Evolutionary conservation across 163 green algal species (phyloP).

Genomic region (Chlorella variabilis): DNA sequence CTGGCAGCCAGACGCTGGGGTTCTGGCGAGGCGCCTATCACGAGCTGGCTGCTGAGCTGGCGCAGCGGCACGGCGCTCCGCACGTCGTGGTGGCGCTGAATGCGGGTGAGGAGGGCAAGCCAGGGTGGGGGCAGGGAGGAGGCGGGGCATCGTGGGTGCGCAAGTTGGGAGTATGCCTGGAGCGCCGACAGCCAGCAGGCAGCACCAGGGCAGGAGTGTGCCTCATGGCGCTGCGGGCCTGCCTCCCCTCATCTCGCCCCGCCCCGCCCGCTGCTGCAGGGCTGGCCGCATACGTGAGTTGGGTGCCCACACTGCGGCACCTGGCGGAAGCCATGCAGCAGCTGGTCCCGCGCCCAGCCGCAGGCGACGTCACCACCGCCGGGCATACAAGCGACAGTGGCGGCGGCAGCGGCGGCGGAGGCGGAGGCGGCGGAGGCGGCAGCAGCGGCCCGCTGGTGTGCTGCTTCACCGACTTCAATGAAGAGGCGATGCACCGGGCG

Average conservation of each 20-base stretch:
- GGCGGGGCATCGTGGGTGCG: too few relatives aligned
- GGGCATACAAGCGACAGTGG: background rate
- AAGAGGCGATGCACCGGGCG: conserved; percentile 18
- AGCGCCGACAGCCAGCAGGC: too few relatives aligned
- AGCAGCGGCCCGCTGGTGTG: background rate
- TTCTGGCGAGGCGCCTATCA: conserved; percentile 21
- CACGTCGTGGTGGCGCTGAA: conserved; percentile 25
- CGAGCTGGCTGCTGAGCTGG: conserved; percentile 29
- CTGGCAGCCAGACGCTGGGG: background rate
- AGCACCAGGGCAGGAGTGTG: too few relatives aligned
- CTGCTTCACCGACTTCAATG: conserved; percentile 32
- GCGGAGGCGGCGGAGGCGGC: too few relatives aligned
- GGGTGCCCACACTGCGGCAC: conserved; percentile 24
- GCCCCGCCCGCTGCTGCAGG: conserved; percentile 10
- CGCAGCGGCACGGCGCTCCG: background rate
- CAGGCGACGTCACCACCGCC: background rate
- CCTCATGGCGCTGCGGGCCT: too few relatives aligned
- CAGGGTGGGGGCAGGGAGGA: too few relatives aligned
- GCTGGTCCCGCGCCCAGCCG: background rate
- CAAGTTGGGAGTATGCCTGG: background rate
- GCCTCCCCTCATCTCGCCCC: background rate
- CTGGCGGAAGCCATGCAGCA: background rate
- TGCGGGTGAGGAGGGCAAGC: conserved; percentile 14
- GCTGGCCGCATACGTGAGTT: conserved; percentile 26
- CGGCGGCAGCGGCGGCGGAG: background rate